Evolutionary conservation across 2,329 filamentous ascomycete genomes (phyloP).

Genomic region (Rugonectria rugulosa): DNA sequence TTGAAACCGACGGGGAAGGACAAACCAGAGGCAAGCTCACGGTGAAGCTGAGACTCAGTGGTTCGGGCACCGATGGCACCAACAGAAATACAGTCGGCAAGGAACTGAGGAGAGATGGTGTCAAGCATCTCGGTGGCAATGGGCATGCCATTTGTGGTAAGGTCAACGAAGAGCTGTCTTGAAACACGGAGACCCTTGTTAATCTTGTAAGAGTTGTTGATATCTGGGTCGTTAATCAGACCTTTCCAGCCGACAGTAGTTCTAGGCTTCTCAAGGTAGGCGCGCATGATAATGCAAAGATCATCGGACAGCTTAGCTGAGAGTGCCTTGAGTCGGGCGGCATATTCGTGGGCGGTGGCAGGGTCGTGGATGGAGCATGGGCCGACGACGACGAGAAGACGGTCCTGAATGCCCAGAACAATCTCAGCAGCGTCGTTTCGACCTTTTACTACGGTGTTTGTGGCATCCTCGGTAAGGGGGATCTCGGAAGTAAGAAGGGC

Average conservation of each 20-base stretch:
- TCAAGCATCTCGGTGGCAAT: slow-evolving; percentile 99
- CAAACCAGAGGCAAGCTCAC: slow-evolving; percentile 92
- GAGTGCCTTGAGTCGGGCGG: slow-evolving; percentile 76
- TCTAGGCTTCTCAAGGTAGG: slow-evolving; percentile 98
- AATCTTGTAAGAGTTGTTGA: slow-evolving; percentile 97
- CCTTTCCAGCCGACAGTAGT: slow-evolving; percentile 99
- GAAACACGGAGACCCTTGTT: slow-evolving; percentile 96
- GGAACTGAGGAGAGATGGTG: slow-evolving; percentile 97
- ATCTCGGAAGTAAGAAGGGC: slow-evolving; percentile 88
- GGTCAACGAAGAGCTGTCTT: slow-evolving; percentile 91
- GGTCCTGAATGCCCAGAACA: slow-evolving; percentile 81
- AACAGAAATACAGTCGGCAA: slow-evolving; percentile 93
- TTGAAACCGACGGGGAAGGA: slow-evolving; percentile 99
- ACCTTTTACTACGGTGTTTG: slow-evolving; percentile 75
- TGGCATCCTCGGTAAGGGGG: slow-evolving; percentile 69
- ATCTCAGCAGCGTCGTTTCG: slow-evolving; percentile 75
- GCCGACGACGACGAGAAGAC: slow-evolving; percentile 91
- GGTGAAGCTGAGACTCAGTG: slow-evolving; percentile 95
- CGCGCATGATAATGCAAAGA: slow-evolving; percentile 94
- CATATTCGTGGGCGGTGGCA: slow-evolving; percentile 86
- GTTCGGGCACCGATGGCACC: slow-evolving; percentile 96
- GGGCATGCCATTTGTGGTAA: slow-evolving; percentile 87
- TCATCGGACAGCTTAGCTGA: slow-evolving; percentile 83
- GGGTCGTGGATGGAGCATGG: slow-evolving; percentile 99
- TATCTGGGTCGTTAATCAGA: slow-evolving; percentile 98